Base-by-base conservation (phyloP, 345 rosid species). In the Viola odorata region DNA sequence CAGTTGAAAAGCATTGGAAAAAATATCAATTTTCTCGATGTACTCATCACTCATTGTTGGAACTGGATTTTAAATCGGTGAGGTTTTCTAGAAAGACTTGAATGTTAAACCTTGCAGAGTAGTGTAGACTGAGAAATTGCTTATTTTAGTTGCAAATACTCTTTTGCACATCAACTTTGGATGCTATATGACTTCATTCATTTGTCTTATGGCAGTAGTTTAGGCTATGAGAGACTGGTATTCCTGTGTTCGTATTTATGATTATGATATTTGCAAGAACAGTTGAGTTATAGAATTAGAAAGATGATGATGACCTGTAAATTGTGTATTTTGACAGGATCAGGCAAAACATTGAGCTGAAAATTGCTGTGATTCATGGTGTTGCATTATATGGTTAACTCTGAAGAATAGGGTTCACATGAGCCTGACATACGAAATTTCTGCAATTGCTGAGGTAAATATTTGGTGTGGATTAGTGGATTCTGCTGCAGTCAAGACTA, bases 401-500 rank as follows among this genome's bases (percentile, higher is more conserved):
- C 40, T 17, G 62, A 58, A 50, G 68, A 68, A 50, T 50, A 53
- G 61, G 39, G 32, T 49, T 39, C 23, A 10, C 23, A 49, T 52
- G 36, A 62, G 32, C 52, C 50, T 41, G 60, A 17, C 41, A 15
- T 47, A 53, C 50, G 39, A 51, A 56, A 49, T 42, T 37, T 50
- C 65, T 60, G 57, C 68, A 13, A 58, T 41, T 51, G 68, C 40
- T 16, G 66, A 76, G 74, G 80, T 72, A 76, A 76, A 72, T 69
- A 65, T 63, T 54, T 62, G 47, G 45, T n/a, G 16, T 53, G 52
- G 62, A 54, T 50, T 61, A 23, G 1, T 23, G 32, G 32, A 23
- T 23, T 23, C 32, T 2, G 38, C 32, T 2, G 38, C 10, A 42
- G 64, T 38, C 51, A 38, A 23, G 47, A 17, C 55, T 23, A 23